Conservation (phyloP, 768 basidiomycete genomes). For the Dentipellis fragilis region DNA sequence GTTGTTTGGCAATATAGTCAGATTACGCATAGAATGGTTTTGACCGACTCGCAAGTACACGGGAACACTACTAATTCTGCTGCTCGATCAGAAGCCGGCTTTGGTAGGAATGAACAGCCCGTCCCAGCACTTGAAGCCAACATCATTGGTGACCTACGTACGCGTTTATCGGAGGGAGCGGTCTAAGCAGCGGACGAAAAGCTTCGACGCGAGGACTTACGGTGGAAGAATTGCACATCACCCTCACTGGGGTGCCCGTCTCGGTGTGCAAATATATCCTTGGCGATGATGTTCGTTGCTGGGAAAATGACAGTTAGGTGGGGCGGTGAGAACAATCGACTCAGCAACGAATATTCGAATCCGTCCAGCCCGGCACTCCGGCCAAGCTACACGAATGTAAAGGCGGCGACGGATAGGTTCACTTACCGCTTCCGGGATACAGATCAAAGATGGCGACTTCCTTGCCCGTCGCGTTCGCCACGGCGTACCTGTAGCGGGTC, state of each 20-base stretch:
- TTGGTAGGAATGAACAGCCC: slow-evolving; percentile 33
- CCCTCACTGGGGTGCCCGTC: not conserved
- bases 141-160: slow-evolving; percentile 30
- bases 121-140: slow-evolving; percentile 42
- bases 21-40: not conserved
- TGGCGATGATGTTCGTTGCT: not conserved
- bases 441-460: slow-evolving; percentile 52
- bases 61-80: not conserved
- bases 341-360: too few species aligned
- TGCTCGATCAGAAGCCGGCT: slow-evolving; percentile 15
- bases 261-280: not conserved
- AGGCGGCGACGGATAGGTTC: not conserved
- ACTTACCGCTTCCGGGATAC: slow-evolving; percentile 42
- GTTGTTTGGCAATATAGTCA: not conserved
- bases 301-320: not conserved
- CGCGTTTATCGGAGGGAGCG: not conserved
- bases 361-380: too few species aligned
- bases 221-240: not conserved
- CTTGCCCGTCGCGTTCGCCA: slow-evolving; percentile 30
- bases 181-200: not conserved
- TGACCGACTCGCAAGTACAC: too few species aligned
- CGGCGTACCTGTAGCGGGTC: slow-evolving; percentile 24
- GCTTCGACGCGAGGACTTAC: not conserved
- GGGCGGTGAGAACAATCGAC: too few species aligned
- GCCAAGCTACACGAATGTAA: not conserved